Evolutionary conservation across 441 rosid genomes (phyloP).

Genomic region (Eruca vesicaria): DNA sequence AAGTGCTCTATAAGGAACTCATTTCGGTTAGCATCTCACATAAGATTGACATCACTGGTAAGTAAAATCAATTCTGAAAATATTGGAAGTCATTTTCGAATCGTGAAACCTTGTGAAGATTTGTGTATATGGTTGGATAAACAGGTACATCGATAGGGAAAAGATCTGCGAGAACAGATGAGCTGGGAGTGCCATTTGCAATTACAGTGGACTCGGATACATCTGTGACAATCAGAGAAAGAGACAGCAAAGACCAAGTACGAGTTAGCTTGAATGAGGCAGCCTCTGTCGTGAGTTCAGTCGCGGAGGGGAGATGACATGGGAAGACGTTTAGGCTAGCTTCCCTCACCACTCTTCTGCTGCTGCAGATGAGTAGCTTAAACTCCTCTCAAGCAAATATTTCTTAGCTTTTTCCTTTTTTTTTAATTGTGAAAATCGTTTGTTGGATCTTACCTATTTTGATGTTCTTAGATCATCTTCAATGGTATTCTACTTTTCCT

Average conservation of each 20-base stretch:
- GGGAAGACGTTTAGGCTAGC: conserved; percentile 42
- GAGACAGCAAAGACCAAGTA: conserved; percentile 58
- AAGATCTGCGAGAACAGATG: conserved; percentile 53
- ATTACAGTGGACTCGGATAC: conserved; percentile 48
- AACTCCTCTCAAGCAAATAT: not conserved
- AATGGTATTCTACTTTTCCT: no score
- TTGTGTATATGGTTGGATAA: not conserved
- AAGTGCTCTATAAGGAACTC: conserved; percentile 38
- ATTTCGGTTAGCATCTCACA: conserved; percentile 44
- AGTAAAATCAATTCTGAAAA: not conserved
- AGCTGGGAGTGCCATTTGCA: conserved; percentile 61
- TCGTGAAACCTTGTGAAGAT: not conserved
- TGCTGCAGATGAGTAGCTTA: conserved; percentile 11
- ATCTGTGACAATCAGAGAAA: conserved; percentile 56
- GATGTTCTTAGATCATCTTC: no score
- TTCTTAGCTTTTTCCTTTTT: not conserved
- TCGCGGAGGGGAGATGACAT: conserved; percentile 41
- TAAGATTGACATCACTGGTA: conserved; percentile 55
- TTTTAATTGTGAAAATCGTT: not conserved
- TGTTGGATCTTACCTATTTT: not conserved
- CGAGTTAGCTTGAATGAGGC: conserved; percentile 44
- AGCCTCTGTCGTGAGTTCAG: conserved; percentile 39
- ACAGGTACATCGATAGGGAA: conserved; percentile 59
- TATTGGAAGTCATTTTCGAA: not conserved
- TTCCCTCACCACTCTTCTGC: conserved; percentile 28